Evolutionary conservation across 1,139 yeast genomes (phyloP).

Genomic region (Geotrichum histeridarum): DNA sequence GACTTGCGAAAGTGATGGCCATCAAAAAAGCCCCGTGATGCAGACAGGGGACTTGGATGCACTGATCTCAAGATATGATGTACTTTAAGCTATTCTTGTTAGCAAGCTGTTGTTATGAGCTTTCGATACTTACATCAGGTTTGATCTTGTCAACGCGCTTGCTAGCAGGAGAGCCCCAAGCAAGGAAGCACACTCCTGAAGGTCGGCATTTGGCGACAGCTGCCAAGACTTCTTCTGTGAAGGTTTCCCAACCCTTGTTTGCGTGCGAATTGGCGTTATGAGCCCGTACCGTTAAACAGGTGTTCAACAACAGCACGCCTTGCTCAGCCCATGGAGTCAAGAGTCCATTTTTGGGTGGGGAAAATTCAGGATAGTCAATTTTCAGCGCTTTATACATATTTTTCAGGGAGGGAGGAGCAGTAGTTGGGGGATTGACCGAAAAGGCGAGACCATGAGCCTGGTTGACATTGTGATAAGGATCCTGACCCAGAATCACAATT

Average conservation of each 20-base stretch:
- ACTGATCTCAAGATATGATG: slow-evolving; percentile 61
- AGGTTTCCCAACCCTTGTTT: slow-evolving; percentile 85
- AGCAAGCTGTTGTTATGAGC: background rate
- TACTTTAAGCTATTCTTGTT: slow-evolving; percentile 23
- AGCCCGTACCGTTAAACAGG: slow-evolving; percentile 87
- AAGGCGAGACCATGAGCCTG: slow-evolving; percentile 98
- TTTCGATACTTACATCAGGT: slow-evolving; percentile 32
- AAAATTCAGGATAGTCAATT: slow-evolving; percentile 68
- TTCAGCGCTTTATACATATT: slow-evolving; percentile 80
- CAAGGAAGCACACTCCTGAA: slow-evolving; percentile 66
- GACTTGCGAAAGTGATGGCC: slow-evolving; percentile 66
- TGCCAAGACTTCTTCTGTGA: slow-evolving; percentile 68
- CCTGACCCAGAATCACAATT: slow-evolving; percentile 88
- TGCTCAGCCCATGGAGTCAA: slow-evolving; percentile 79
- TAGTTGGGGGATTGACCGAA: slow-evolving; percentile 77
- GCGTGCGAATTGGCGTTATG: slow-evolving; percentile 94
- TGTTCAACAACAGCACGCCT: slow-evolving; percentile 84
- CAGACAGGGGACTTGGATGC: slow-evolving; percentile 94
- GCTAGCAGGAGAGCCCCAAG: slow-evolving; percentile 96
- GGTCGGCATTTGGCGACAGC: slow-evolving; percentile 42
- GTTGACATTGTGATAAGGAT: slow-evolving; percentile 86
- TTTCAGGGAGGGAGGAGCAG: slow-evolving; percentile 82
- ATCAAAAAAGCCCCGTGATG: slow-evolving; percentile 75
- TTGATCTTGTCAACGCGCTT: slow-evolving; percentile 50
- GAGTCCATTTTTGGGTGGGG: slow-evolving; percentile 58